phyloP scores from a whole-genome alignment of 2,329 filamentous ascomycete species.

The Botrytis squamosa region DNA sequence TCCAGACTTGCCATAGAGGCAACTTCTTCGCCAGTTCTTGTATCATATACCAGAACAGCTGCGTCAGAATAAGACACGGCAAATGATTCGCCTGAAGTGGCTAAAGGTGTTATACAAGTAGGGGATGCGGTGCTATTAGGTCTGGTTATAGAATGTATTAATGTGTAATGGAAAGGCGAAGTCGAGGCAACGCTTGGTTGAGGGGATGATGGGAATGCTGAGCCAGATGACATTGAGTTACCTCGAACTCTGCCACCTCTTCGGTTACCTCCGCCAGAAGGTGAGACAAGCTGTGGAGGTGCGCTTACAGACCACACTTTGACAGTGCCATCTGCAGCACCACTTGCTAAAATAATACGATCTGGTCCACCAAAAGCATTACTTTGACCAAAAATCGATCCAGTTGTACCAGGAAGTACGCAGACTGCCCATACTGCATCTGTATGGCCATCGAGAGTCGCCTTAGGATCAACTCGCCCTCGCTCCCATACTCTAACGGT shows the following conservation, averaged over 20 bases:
- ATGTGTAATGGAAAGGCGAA: constrained; percentile 82
- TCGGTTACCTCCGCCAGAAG: constrained; percentile 65
- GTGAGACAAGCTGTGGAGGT: constrained; percentile 81
- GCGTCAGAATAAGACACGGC: constrained; percentile 92
- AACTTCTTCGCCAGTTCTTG: constrained; percentile 79
- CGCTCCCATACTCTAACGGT: constrained; percentile 95
- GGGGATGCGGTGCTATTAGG: constrained; percentile 70
- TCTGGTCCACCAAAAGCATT: constrained; percentile 77
- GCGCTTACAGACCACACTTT: constrained; percentile 94
- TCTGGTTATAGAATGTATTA: constrained; percentile 82
- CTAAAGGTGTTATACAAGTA: constrained; percentile 90
- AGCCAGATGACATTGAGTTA: constrained; percentile 92
- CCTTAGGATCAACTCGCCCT: constrained; percentile 90
- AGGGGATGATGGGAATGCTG: constrained; percentile 84
- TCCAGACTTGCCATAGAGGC: constrained; percentile 91
- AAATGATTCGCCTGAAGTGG: constrained; percentile 78
- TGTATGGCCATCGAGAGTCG: constrained; percentile 88
- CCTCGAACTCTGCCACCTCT: constrained; percentile 77
- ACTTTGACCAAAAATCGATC: constrained; percentile 74
- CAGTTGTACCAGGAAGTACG: constrained; percentile 81
- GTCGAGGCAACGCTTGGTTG: constrained; percentile 83
- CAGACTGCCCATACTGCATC: constrained; percentile 96
- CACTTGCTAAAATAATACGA: constrained; percentile 85
- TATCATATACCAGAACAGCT: constrained; percentile 88
- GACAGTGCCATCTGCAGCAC: constrained; percentile 85